Evolutionary conservation across 768 basidiomycete species (phyloP).

Genomic region (Mycena vitilis): DNA sequence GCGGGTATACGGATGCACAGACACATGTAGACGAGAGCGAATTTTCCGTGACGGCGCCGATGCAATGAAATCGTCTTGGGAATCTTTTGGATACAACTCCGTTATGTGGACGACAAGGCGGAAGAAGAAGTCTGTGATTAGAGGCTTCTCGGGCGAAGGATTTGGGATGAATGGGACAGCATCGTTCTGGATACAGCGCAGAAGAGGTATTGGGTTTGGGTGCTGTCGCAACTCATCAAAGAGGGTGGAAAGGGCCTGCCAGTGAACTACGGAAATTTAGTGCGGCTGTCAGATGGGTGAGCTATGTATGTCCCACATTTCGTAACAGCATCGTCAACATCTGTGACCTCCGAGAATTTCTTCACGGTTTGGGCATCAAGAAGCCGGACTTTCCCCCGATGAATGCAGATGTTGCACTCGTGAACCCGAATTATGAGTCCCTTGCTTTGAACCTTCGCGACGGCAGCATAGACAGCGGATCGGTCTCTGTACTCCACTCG

Average conservation of each 20-base stretch:
- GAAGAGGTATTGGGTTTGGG: background rate
- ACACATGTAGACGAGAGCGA: background rate
- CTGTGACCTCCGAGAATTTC: constrained; percentile 21
- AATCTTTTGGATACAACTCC: background rate
- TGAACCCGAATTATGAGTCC: constrained; percentile 39
- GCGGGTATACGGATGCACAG: background rate
- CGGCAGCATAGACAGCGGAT: constrained; percentile 44
- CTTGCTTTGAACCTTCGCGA: constrained; percentile 44
- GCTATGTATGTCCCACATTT: constrained; percentile 11
- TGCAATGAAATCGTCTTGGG: background rate
- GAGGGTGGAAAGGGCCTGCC: constrained; percentile 1
- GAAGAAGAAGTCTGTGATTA: constrained; percentile 4
- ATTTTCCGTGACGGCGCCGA: background rate
- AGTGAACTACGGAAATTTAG: background rate
- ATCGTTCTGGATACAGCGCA: background rate
- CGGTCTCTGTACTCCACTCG: constrained; percentile 7
- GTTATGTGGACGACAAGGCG: background rate
- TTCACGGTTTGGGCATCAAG: constrained; percentile 37
- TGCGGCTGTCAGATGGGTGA: background rate
- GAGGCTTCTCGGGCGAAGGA: constrained; percentile 4
- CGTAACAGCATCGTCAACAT: background rate
- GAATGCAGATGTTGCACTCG: constrained; percentile 45
- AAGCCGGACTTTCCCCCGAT: constrained; percentile 51
- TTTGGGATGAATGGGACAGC: constrained; percentile 7
- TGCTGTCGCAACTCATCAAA: constrained; percentile 9